These are phyloP conservation scores for Citrus medica DNA, from an alignment of 345 rosid species.

Conservation along the genomic window DNA sequence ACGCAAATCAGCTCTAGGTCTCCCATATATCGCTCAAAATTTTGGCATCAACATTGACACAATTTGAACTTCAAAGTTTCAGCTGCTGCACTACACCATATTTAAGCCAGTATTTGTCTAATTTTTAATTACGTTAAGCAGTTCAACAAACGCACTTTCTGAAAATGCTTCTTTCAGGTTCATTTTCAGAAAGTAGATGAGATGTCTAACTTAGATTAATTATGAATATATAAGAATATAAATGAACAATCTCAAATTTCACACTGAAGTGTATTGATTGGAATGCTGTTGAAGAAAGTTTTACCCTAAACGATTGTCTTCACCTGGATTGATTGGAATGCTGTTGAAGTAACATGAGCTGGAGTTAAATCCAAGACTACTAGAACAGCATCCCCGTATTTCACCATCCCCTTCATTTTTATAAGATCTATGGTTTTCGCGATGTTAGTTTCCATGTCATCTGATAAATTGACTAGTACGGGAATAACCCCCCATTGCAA, in stretches of 20 bases:
- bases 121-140: neutral
- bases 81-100: neutral
- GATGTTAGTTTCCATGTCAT: slow-evolving; percentile 58
- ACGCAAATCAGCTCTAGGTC: neutral
- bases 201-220: no score
- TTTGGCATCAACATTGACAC: neutral
- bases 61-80: slow-evolving; percentile 2
- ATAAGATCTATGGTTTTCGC: slow-evolving; percentile 38
- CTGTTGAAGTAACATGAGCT: slow-evolving; percentile 25
- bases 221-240: no score
- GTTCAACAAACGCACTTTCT: neutral
- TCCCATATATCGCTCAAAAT: neutral
- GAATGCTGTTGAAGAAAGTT: neutral
- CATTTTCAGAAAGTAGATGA: no score
- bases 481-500: slow-evolving; percentile 77
- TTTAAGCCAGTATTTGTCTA: neutral
- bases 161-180: neutral
- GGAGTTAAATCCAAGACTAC: slow-evolving; percentile 59
- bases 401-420: slow-evolving; percentile 48
- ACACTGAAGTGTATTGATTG: neutral
- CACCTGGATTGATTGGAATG: slow-evolving; percentile 55
- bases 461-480: slow-evolving; percentile 34
- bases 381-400: slow-evolving; percentile 41
- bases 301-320: slow-evolving; percentile 37
- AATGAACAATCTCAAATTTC: neutral